These are phyloP conservation scores for Beta macrorhiza DNA, from an alignment of 179 eudicot species.

Conservation along the genomic window DNA sequence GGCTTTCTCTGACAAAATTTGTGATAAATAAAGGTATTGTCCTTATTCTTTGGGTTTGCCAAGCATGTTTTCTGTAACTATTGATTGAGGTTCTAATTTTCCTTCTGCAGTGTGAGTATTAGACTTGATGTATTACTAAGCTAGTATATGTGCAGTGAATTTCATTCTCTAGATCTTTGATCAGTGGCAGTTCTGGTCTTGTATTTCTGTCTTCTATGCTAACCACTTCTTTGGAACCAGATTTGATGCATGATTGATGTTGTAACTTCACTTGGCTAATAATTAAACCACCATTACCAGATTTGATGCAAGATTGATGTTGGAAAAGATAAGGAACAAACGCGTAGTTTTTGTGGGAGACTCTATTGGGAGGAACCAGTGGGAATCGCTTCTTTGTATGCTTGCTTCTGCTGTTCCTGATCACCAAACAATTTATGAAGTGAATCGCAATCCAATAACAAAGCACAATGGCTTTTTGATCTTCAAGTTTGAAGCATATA, in stretches of 20 bases:
- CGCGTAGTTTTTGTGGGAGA: conserved; percentile 84
- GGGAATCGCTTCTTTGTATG: conserved; percentile 95
- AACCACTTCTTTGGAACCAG: background rate
- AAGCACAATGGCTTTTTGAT: conserved; percentile 81
- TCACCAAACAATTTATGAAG: conserved; percentile 68
- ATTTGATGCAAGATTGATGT: conserved; percentile 64
- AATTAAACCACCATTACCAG: conserved; percentile 30
- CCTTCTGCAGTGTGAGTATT: background rate
- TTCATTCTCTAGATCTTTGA: background rate
- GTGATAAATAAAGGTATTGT: too few relatives aligned
- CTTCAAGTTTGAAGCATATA: conserved; percentile 67
- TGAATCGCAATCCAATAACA: conserved; percentile 81
- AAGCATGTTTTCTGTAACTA: too few relatives aligned
- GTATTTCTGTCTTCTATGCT: background rate
- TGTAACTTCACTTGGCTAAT: background rate
- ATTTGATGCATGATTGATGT: too few relatives aligned
- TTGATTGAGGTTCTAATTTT: too few relatives aligned
- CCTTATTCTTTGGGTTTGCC: too few relatives aligned
- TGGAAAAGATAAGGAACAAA: conserved; percentile 71
- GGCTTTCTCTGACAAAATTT: too few relatives aligned
- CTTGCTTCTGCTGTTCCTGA: conserved; percentile 66
- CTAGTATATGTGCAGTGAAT: background rate
- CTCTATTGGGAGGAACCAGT: conserved; percentile 93
- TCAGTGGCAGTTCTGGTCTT: background rate
- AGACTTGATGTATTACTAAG: background rate